Percentiles rank a stretch among this genome's conserved stretches.
These are phyloP conservation scores for Neoboletus brunneissimus DNA, from an alignment of 768 basidiomycete species.

Conservation along the genomic window DNA sequence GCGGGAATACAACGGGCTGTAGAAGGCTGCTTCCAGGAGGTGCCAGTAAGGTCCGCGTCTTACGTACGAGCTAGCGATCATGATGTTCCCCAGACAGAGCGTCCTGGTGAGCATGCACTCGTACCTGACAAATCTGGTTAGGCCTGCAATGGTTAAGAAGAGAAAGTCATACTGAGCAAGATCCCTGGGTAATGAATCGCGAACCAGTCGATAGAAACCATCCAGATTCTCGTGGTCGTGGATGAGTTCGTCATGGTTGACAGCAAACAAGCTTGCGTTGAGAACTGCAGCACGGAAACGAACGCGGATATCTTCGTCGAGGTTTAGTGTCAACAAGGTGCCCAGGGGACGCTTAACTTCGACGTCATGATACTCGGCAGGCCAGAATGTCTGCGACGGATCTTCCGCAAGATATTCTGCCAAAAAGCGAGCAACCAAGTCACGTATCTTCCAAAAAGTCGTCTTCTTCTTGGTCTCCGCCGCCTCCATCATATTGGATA, in stretches of 20 bases:
- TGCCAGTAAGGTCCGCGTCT: conserved; percentile 88
- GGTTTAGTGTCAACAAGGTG: conserved; percentile 51
- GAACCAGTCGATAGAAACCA: conserved; percentile 46
- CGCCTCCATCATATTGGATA: conserved; percentile 43
- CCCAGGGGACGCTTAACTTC: conserved; percentile 38
- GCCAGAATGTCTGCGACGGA: conserved; percentile 52
- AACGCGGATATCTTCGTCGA: conserved; percentile 81
- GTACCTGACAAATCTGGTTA: conserved; percentile 44
- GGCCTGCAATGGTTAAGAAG: not conserved
- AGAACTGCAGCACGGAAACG: conserved; percentile 70
- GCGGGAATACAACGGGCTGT: conserved; percentile 27
- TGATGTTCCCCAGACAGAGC: conserved; percentile 69
- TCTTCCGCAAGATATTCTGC: conserved; percentile 61
- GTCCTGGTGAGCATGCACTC: conserved; percentile 76
- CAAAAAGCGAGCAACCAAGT: conserved; percentile 61
- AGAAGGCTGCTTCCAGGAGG: conserved; percentile 64
- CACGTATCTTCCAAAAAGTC: conserved; percentile 66
- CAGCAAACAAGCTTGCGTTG: conserved; percentile 56
- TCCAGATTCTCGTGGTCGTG: conserved; percentile 23
- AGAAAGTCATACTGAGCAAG: conserved; percentile 45
- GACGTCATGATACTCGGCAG: conserved; percentile 25
- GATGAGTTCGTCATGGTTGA: conserved; percentile 34
- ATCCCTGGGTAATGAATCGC: conserved; percentile 41
- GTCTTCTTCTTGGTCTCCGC: conserved; percentile 38
- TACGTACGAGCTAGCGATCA: conserved; percentile 72